Evolutionary conservation across 768 basidiomycete species (phyloP), one percentile per base, ranked within the genome.

Genomic region (Dacryopinax primogenitus): DNA sequence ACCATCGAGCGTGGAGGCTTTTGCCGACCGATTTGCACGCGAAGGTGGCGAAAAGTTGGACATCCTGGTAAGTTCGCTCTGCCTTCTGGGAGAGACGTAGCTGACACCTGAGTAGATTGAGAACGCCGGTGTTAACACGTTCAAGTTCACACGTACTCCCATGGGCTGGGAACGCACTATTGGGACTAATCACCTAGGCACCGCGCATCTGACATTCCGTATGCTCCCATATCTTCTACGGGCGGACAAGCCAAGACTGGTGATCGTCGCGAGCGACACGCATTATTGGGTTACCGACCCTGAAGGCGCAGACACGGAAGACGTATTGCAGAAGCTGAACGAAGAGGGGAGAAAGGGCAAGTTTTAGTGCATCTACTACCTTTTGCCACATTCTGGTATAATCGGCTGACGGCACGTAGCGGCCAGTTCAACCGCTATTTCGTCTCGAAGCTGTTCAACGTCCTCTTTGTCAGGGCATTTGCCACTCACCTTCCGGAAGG

Each of bases 131-230:
- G 63, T 77, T 1, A 18, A 62, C 0, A 1, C n/a, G 0, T 0
- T 0, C 1, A 61, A n/a, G 7, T 76, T 74, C 32, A 35, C 70
- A 6, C 58, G 67, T 11, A 78, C 78, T 0, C 36, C 63, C 0
- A 77, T 82, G 69, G 82, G 79, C 11, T 83, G 78, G 79, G 82
- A 83, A 66, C 58, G 70, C 7, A 71, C 67, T 81, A 81, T 82
- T 0, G 82, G 83, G 66, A 77, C 80, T 37, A 83, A 83, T 68
- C 68, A 76, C 68, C 70, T 84, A 4, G 72, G 79, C 0, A 75
- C 74, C 6, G 72, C 76, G 7, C 72, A 82, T 0, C 73, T 82
- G 1, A 71, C 75, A 0, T 66, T 83, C 1, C 74, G 76, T 4
- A 72, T 83, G 0, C 72, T 82, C 0, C 82, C 83, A 0, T 69